Conservation (phyloP, 345 rosid genomes). For the Nephelium lappaceum region DNA sequence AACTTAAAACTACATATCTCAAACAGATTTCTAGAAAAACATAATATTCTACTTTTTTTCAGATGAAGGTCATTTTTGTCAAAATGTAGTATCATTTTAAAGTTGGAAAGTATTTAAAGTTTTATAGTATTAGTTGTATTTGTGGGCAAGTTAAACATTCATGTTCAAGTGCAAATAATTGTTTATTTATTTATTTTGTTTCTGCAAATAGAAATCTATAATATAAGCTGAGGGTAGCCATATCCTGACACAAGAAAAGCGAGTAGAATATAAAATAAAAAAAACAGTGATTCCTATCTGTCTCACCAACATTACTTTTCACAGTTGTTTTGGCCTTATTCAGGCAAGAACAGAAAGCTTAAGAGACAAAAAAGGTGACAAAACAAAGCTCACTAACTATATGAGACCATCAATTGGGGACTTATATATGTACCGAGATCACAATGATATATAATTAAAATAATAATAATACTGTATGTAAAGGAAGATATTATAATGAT, state of each 20-base stretch:
- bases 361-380: conserved; percentile 16
- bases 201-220: conserved; percentile 22
- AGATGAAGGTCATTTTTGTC: conserved; percentile 11
- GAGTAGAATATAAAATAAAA: conserved; percentile 23
- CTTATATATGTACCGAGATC: conserved; percentile 6
- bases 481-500: background rate
- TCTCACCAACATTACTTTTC: conserved; percentile 39
- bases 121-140: background rate
- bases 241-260: conserved; percentile 39
- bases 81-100: background rate
- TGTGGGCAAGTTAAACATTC: background rate
- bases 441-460: background rate
- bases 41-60: background rate
- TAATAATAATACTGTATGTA: background rate
- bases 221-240: conserved; percentile 23
- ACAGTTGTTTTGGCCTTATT: conserved; percentile 38
- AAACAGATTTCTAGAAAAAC: background rate
- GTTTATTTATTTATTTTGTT: background rate
- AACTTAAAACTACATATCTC: background rate
- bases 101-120: background rate
- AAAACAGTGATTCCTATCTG: conserved; percentile 40
- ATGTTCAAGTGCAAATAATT: background rate
- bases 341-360: conserved; percentile 19
- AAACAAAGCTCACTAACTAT: conserved; percentile 16
- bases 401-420: conserved; percentile 20